phyloP scores from a whole-genome alignment of 2,329 filamentous ascomycete genomes.

The Ophiostoma angusticollis region DNA sequence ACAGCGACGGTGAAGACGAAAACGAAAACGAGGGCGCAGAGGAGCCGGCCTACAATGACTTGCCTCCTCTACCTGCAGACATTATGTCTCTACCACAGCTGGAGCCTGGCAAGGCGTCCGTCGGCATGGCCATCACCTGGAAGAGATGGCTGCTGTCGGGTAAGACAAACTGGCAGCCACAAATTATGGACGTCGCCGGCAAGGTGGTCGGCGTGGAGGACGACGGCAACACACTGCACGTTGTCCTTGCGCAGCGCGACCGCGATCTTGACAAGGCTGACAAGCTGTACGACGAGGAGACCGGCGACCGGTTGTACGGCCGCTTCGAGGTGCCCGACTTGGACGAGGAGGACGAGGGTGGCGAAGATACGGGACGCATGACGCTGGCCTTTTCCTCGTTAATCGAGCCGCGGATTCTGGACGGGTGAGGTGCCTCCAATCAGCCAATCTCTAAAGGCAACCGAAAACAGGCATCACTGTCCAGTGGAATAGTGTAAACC shows the following conservation, averaged over 20 bases:
- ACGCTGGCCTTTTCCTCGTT: slow-evolving; percentile 48
- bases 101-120: slow-evolving; percentile 30
- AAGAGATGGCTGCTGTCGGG: slow-evolving; percentile 49
- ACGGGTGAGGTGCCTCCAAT: slow-evolving; percentile 18
- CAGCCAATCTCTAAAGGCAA: no score
- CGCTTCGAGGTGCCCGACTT: slow-evolving; percentile 64
- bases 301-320: slow-evolving; percentile 60
- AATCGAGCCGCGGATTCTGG: slow-evolving; percentile 54
- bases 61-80: slow-evolving; percentile 50
- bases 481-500: no score
- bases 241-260: slow-evolving; percentile 60
- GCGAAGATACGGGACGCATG: slow-evolving; percentile 37
- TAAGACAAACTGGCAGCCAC: slow-evolving; percentile 53
- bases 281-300: slow-evolving; percentile 49
- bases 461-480: no score
- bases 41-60: slow-evolving; percentile 28
- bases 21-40: neutral
- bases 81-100: slow-evolving; percentile 39
- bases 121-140: slow-evolving; percentile 57
- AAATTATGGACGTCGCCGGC: slow-evolving; percentile 51
- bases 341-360: slow-evolving; percentile 36
- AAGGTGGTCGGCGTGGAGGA: slow-evolving; percentile 45
- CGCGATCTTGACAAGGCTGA: slow-evolving; percentile 41
- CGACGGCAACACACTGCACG: slow-evolving; percentile 36
- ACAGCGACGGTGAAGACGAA: neutral